phyloP scores from a whole-genome alignment of 306 rosid species.

The Prunus kanzakura region DNA sequence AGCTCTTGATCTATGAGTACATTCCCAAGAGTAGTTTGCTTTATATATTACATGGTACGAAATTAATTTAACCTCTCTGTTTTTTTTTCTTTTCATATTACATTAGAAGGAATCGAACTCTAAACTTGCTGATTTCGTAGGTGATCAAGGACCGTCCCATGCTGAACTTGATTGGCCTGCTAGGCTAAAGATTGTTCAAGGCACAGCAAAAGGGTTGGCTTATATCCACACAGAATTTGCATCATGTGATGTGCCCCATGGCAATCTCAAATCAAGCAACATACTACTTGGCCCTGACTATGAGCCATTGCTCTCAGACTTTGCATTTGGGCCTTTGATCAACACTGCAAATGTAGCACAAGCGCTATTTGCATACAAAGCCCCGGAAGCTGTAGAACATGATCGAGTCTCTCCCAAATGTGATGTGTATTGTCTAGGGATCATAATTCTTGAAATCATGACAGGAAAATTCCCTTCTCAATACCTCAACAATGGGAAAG shows the following conservation, averaged over 20 bases:
- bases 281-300: constrained; percentile 54
- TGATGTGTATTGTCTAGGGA: constrained; percentile 74
- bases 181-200: constrained; percentile 55
- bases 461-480: constrained; percentile 79
- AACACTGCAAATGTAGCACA: constrained; percentile 35
- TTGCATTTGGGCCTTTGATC: constrained; percentile 46
- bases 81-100: not conserved
- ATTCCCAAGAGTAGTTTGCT: constrained; percentile 62
- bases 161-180: constrained; percentile 63
- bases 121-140: constrained; percentile 23
- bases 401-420: constrained; percentile 47
- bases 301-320: constrained; percentile 62
- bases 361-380: constrained; percentile 54
- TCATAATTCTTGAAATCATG: constrained; percentile 68
- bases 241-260: constrained; percentile 62
- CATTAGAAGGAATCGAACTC: not conserved
- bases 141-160: constrained; percentile 60
- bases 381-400: constrained; percentile 54
- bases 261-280: constrained; percentile 82
- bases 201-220: constrained; percentile 63
- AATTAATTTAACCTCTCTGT: not conserved
- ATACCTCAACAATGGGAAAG: constrained; percentile 53
- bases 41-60: constrained; percentile 56
- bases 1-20: constrained; percentile 53
- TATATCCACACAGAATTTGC: constrained; percentile 45